phyloP scores from a whole-genome alignment of 2,329 filamentous ascomycete species.

The Dactylella cylindrospora region DNA sequence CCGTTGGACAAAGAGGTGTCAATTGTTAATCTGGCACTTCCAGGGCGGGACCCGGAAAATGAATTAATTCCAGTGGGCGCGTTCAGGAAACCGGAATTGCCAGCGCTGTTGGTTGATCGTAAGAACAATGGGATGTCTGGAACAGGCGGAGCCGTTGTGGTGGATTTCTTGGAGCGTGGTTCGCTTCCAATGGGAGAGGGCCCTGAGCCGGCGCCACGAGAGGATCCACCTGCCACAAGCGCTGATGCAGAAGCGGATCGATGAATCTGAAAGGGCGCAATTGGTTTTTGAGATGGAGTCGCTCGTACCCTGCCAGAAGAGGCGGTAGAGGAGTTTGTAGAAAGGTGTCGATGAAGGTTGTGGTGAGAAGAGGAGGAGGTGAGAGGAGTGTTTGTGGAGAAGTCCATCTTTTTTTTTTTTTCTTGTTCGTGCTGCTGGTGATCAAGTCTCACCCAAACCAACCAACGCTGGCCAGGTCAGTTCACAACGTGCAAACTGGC shows the following conservation, averaged over 20 bases:
- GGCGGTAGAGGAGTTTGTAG: constrained; percentile 30
- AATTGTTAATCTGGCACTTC: constrained; percentile 40
- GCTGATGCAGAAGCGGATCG: constrained; percentile 34
- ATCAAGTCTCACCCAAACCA: no score
- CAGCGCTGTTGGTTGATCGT: constrained; percentile 14
- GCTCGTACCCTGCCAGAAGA: constrained; percentile 29
- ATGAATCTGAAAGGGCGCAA: constrained; percentile 36
- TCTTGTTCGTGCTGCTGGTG: no score
- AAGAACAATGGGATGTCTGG: constrained; percentile 40
- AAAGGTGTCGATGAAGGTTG: constrained; percentile 2
- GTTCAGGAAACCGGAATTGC: constrained; percentile 4
- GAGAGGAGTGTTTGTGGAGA: constrained; percentile 38
- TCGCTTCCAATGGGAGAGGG: constrained; percentile 12
- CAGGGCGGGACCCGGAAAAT: constrained; percentile 34
- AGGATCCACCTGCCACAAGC: constrained; percentile 21
- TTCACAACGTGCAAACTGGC: no score
- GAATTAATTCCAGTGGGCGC: constrained; percentile 14
- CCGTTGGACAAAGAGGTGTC: constrained; percentile 41
- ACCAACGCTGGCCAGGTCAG: no score
- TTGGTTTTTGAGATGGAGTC: constrained; percentile 20
- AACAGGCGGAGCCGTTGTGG: constrained; percentile 30
- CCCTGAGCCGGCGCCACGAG: constrained; percentile 7
- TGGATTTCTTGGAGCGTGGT: constrained; percentile 29
- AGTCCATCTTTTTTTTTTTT: no score
- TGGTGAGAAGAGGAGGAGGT: constrained; percentile 6